Evolutionary conservation across 176 grass and related monocot genomes (phyloP).

Genomic region (Aegilops longissima): DNA sequence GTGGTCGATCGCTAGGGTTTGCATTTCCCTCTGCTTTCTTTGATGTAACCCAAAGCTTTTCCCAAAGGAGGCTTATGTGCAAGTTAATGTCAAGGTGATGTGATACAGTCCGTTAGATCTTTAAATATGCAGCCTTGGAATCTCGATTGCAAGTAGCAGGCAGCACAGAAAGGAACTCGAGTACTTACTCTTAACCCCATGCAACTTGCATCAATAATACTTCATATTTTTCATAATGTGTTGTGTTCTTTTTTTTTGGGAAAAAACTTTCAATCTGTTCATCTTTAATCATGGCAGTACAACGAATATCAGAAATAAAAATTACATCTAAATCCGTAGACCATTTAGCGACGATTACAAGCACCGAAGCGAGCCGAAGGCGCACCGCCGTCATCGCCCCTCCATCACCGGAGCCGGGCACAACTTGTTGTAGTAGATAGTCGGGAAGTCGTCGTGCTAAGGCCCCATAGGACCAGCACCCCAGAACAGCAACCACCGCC

Average conservation of each 20-base stretch:
- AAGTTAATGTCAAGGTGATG: neutral
- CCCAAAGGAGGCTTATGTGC: neutral
- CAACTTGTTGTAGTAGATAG: no score
- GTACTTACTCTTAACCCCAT: neutral
- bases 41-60: neutral
- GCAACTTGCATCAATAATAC: neutral
- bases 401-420: no score
- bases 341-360: no score
- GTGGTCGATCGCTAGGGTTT: neutral
- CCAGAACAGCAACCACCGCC: no score
- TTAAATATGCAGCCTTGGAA: neutral
- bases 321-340: no score
- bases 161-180: neutral
- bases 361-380: no score
- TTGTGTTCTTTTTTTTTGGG: neutral
- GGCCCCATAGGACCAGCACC: no score
- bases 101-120: neutral
- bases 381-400: no score
- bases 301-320: no score
- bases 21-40: neutral
- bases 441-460: no score
- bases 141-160: neutral
- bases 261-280: no score
- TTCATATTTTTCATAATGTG: neutral
- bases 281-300: no score